These are phyloP conservation scores for Xylaria intraflava DNA, from an alignment of 495 filamentous ascomycete species.

Conservation along the genomic window DNA sequence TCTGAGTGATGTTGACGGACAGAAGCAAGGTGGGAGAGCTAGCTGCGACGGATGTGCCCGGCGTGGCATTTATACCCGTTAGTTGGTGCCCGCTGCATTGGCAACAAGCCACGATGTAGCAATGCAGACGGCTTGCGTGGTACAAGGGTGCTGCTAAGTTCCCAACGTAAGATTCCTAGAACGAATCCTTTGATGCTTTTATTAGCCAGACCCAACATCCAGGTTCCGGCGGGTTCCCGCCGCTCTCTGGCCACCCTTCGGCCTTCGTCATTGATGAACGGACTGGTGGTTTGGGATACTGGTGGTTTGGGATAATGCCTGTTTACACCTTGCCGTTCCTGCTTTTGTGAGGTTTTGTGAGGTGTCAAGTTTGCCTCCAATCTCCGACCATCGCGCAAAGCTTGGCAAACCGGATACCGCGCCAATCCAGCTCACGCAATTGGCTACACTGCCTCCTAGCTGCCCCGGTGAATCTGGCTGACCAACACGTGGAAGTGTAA, in stretches of 20 bases:
- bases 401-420: constrained; percentile 1
- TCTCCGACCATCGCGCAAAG: background rate
- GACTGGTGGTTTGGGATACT: no score
- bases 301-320: no score
- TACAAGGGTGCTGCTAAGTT: background rate
- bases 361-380: background rate
- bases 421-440: background rate
- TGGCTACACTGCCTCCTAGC: background rate
- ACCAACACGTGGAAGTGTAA: background rate
- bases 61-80: background rate
- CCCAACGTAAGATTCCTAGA: constrained; percentile 4
- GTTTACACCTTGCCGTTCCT: no score
- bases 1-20: no score
- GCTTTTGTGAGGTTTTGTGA: no score
- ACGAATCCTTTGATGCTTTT: background rate
- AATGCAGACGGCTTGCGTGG: background rate
- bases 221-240: no score
- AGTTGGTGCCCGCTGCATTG: background rate
- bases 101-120: background rate
- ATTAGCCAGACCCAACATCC: background rate
- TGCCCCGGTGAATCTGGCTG: background rate
- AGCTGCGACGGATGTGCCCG: background rate
- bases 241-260: background rate
- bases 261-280: no score
- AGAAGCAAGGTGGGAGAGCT: background rate